Base-by-base conservation (phyloP, 2,329 filamentous ascomycete species). In the Cryphonectria parasitica region DNA sequence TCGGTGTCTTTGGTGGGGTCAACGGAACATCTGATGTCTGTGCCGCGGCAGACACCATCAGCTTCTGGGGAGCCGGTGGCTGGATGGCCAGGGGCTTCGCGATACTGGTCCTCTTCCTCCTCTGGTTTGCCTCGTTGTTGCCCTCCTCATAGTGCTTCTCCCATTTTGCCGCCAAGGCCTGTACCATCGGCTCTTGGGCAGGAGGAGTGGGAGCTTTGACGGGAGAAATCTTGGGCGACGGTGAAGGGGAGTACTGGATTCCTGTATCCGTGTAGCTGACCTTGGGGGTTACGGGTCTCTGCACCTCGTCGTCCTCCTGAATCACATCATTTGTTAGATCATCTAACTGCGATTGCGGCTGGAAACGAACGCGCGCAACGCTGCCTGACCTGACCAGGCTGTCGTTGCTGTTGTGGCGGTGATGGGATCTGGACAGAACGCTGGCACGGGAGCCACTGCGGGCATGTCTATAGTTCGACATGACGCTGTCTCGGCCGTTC, bases 191-290 rank as follows among this genome's bases (percentile, higher is more conserved):
- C 69, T 88, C 85, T n/a, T 39, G 61, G 36, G 41, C n/a, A 2
- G 83, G 81, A 2, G 83, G 81, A 1, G 81, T 82, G 22, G 81
- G 75, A 22, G 82, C 78, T 74, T 84, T 82, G 64, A 74, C 75
- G 0, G 84, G 79, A 13, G 77, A 72, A 6, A 85, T 69, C 75
- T 84, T 85, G 0, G 93, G 93, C 2, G 94, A 97, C 3, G 91
- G 86, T 1, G 93, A 93, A 62, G 94, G 94, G 45, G 94, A 96
- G 77, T 88, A 96, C 79, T 98, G 95, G 43, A 93, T 86, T 3
- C 90, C 92, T n/a, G 87, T 87, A 77, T 97, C 92, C 54, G 88
- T 87, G 82, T 96, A 97, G 71, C 85, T 82, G 60, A 82, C 78
- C 72, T 83, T 84, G 11, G n/a, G 58, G 13, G 79, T 77, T 2